Base-by-base conservation (phyloP, 257 asterid genomes). In the Solanum tarapatanum region DNA sequence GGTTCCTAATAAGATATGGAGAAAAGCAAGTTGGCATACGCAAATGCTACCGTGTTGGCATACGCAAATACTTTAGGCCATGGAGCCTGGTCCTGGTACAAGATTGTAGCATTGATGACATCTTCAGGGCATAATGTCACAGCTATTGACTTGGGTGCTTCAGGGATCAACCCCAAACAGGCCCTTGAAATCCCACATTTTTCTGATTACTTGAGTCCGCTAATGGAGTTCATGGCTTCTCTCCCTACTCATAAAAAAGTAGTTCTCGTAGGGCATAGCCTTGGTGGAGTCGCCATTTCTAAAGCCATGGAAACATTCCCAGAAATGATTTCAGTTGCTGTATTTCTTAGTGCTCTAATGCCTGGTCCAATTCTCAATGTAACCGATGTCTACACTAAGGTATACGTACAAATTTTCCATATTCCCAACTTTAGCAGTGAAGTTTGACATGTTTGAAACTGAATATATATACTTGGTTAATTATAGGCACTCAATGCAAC, bases 351-450 rank as follows among this genome's bases (percentile, higher is more conserved):
- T 45, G 16, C 21, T 8, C 5, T 21, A 33, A 91, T 90, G 92
- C 88, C 91, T 4, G 88, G 91, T 28, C 86, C 90, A 39, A 6
- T 4, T 24, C 33, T 87, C 55, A 85, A 86, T 33, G 17, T 43
- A 9, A 51, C 89, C 37, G 45, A 55, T 17, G 0, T 68, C 35
- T 68, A 26, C 36, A 68, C 19, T 26, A 6, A 68, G 74, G 74
- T 68, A 43, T 11, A 43, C 16, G 5, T 11, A 26, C 11, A 1
- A 26, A n/a, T 26, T 43, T 62, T 11, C 2, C 43, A 37, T 32
- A 43, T 11, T 43, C 16, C 2, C 16, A 11, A 11, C 16, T 0
- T 23, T n/a, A 39, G 45, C 45, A 41, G 48, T 41, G 48, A 41
- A 41, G 35, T 43, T 43, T 43, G 48, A 43, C 30, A 28, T 28